These are phyloP conservation scores for Fusarium ramigenum DNA, from an alignment of 2,329 filamentous ascomycete genomes.

Conservation along the genomic window DNA sequence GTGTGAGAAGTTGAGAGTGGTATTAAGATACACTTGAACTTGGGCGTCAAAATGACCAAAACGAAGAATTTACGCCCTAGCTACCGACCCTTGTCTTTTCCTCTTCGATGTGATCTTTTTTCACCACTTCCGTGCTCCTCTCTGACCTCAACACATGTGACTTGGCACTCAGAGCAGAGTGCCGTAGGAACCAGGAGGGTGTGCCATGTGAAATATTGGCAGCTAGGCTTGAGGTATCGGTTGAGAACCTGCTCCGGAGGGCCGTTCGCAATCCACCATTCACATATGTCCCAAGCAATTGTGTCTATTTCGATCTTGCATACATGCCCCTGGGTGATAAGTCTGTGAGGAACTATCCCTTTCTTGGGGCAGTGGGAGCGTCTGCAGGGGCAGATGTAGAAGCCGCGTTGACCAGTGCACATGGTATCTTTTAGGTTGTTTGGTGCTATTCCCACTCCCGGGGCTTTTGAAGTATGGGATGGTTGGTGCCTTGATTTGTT, in stretches of 20 bases:
- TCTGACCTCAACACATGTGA: conserved; percentile 14
- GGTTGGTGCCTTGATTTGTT: neutral
- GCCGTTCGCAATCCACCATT: conserved; percentile 41
- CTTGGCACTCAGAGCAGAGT: conserved; percentile 29
- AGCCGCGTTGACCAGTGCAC: conserved; percentile 42
- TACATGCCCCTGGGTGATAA: conserved; percentile 35
- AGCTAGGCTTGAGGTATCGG: conserved; percentile 40
- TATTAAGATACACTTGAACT: neutral
- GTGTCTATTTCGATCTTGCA: conserved; percentile 33
- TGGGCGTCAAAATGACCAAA: neutral
- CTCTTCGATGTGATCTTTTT: conserved; percentile 1
- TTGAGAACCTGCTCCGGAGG: conserved; percentile 42
- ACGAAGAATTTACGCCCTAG: neutral
- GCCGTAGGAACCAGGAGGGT: conserved; percentile 25
- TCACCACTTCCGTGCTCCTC: neutral
- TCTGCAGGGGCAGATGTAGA: conserved; percentile 39
- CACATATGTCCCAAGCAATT: conserved; percentile 40
- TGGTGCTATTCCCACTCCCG: neutral
- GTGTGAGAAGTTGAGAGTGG: neutral
- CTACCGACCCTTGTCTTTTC: neutral
- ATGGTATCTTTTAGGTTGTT: conserved; percentile 9
- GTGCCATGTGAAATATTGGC: conserved; percentile 35
- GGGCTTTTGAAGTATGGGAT: neutral
- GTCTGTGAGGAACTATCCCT: conserved; percentile 26
- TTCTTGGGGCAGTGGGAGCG: conserved; percentile 33